Evolutionary conservation across 2,329 filamentous ascomycete species (phyloP).

Genomic region (Fonsecaea pedrosoi): DNA sequence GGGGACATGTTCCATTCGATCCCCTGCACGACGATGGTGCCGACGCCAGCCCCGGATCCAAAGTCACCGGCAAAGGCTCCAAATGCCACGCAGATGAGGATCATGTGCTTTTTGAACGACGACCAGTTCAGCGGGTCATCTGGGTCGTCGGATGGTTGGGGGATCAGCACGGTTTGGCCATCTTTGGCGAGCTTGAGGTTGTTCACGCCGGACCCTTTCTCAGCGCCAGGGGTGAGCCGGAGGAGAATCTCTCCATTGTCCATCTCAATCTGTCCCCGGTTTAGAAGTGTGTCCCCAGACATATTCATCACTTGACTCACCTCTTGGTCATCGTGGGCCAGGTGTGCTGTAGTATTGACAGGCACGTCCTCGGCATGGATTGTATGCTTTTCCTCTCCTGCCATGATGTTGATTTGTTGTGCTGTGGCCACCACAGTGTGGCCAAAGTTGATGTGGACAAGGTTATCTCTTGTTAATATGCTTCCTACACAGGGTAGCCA

Average conservation of each 20-base stretch:
- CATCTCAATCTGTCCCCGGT: neutral
- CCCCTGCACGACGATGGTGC: conserved; percentile 49
- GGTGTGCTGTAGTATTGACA: neutral
- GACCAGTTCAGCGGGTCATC: conserved; percentile 38
- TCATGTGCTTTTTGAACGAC: conserved; percentile 43
- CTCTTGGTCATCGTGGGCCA: neutral
- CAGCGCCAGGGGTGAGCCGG: neutral
- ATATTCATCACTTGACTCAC: neutral
- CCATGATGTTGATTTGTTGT: neutral
- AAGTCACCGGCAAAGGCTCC: conserved; percentile 51
- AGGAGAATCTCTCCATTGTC: conserved; percentile 15
- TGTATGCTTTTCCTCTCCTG: conserved; percentile 1
- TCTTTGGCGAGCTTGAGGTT: conserved; percentile 23
- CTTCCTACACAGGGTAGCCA: neutral
- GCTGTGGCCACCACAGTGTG: neutral
- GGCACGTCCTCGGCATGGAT: neutral
- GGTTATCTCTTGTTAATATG: neutral
- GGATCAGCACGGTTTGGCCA: conserved; percentile 44
- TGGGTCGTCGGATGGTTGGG: conserved; percentile 42
- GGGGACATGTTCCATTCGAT: conserved; percentile 46
- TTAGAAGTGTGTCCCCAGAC: neutral
- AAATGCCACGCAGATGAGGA: conserved; percentile 47
- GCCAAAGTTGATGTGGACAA: neutral
- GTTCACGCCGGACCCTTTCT: conserved; percentile 1
- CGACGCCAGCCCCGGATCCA: conserved; percentile 46